Base-by-base conservation (phyloP, 1,284 basidiomycete species). In the Leccinum variabile region DNA sequence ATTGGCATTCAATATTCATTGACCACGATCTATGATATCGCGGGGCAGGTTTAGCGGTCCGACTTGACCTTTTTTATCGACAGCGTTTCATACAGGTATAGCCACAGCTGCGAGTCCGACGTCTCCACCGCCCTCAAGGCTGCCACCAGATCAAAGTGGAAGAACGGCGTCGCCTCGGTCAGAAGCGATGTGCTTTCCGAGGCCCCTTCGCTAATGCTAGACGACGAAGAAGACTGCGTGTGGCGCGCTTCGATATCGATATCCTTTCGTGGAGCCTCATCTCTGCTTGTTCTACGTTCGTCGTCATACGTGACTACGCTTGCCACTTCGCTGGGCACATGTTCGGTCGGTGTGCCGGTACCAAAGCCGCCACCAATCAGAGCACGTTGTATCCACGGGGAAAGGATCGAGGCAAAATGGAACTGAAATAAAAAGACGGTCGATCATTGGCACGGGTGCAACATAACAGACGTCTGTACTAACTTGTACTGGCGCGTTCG, bases 371-470 rank as follows among this genome's bases (percentile, higher is more conserved):
- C 94, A 13, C 92, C 94, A 66, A 94, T 82, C 54, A 97, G 84
- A 2, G 92, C 94, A 56, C 95, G 89, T 62, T 92, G 88, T 62
- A 96, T 94, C 97, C 97, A 98, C 0, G 95, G 95, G 0, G 94
- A 96, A 59, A 96, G 84, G 59, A 98, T 84, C 30, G 87, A 86
- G 9, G 92, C 89, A 74, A 97, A 96, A 78, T 96, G 93, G 81
- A 95, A 95, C 83, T 92, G 30, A 59, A 5, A 52, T 0, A 14
- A 16, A 30, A 30, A 52, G 28, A 28, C 4, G 28, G 25, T 52
- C 50, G 8, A 30, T 30, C 9, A 28, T 28, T 30, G 1, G 16
- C 28, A 14, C 4, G 28, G 14, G 44, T 46, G 9, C 18, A 22
- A 49, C 11, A 49, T 22, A 10, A 52, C 25, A 52, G 14, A 30